Conservation (phyloP, 345 rosid genomes). For the Kernera saxatilis region DNA sequence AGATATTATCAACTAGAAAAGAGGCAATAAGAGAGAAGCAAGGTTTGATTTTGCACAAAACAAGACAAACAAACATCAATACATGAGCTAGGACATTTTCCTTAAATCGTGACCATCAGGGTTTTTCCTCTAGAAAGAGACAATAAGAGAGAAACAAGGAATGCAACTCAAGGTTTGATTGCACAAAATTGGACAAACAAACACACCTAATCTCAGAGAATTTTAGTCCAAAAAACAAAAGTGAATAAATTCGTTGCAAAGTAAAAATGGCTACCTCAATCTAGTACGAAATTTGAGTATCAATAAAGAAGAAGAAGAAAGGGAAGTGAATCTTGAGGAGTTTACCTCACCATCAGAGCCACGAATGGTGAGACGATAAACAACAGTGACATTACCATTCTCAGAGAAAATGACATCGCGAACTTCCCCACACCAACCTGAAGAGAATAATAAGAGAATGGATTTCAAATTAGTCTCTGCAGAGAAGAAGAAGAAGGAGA, state of each 20-base stretch:
- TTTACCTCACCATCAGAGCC: conserved; percentile 96
- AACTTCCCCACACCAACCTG: conserved; percentile 99
- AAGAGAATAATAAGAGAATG: neutral
- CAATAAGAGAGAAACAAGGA: neutral
- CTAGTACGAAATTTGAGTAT: neutral
- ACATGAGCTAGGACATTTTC: neutral
- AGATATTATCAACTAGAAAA: neutral
- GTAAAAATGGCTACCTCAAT: neutral
- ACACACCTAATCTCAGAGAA: neutral
- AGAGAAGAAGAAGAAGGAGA: neutral
- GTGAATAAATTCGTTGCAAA: too few relatives aligned
- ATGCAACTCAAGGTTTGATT: neutral
- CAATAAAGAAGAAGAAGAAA: neutral
- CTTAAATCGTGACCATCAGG: too few relatives aligned
- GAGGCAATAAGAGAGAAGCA: neutral
- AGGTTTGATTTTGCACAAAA: neutral
- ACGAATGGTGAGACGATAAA: conserved; percentile 85
- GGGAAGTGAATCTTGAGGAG: neutral
- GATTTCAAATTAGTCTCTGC: neutral
- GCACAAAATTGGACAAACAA: neutral
- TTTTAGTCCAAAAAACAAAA: neutral
- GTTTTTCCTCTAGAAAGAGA: neutral
- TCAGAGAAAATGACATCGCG: conserved; percentile 92
- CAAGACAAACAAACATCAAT: neutral
- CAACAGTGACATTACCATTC: conserved; percentile 82